A percentile compares a stretch with the other conserved stretches of the same genome.
These are phyloP conservation scores for Tolypocladium ovalisporum DNA, from an alignment of 2,329 filamentous ascomycete genomes.

Conservation along the genomic window DNA sequence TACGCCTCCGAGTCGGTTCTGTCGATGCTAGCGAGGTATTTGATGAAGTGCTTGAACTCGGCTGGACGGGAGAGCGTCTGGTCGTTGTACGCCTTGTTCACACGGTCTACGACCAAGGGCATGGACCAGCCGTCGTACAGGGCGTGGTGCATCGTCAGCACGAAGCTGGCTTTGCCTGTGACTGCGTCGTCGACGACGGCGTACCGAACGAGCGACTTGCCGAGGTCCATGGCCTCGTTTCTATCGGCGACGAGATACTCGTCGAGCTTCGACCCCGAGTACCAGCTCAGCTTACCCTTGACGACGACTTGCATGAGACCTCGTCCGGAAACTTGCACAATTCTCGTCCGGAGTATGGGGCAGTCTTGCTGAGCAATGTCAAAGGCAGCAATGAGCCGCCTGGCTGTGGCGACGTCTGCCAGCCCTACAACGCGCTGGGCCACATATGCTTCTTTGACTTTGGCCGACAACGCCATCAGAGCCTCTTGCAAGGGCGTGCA, in stretches of 20 bases:
- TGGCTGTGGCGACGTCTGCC: conserved; percentile 20
- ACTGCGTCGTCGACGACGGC: conserved; percentile 25
- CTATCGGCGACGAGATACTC: conserved; percentile 30
- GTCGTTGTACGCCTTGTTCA: conserved; percentile 32
- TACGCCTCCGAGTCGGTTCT: conserved; percentile 28
- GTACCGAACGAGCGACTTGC: conserved; percentile 33
- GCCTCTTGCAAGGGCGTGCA: conserved; percentile 44
- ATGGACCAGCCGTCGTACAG: conserved; percentile 48
- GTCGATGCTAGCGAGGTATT: conserved; percentile 30
- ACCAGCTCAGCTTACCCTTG: conserved; percentile 24
- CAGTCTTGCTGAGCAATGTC: conserved; percentile 23
- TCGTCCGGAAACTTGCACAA: conserved; percentile 31
- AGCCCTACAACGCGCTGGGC: conserved; percentile 36
- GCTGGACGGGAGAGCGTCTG: conserved; percentile 20
- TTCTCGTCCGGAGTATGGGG: conserved; percentile 36
- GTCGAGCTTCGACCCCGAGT: conserved; percentile 21
- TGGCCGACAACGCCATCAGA: conserved; percentile 40
- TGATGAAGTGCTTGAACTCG: conserved; percentile 38
- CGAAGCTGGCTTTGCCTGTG: conserved; percentile 27
- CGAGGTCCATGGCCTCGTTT: conserved; percentile 30
- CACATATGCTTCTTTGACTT: conserved; percentile 39
- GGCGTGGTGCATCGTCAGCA: conserved; percentile 45
- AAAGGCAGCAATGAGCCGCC: conserved; percentile 30
- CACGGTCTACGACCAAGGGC: conserved; percentile 35
- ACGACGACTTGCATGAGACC: conserved; percentile 38